Evolutionary conservation across 495 filamentous ascomycete species (phyloP), one percentile per base, ranked within the genome.

Genomic region (Annulohypoxylon nitens): DNA sequence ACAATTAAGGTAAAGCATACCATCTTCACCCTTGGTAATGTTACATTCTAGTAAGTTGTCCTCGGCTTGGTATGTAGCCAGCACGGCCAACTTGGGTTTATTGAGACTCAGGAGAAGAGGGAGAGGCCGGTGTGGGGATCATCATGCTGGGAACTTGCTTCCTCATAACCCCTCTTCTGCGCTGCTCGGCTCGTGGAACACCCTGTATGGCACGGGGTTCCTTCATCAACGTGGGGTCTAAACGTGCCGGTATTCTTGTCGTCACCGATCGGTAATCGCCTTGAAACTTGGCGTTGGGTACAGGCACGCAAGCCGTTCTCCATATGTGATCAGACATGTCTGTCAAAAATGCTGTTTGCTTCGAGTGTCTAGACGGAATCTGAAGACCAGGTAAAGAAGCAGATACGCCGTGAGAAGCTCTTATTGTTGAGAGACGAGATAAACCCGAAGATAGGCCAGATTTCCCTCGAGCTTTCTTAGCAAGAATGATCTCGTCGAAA

Each of bases 401-500:
- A n/a, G 79, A 79, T 37, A 79, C 76, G 25, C 83, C 82, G 67
- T 84, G 80, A 33, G 83, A 81, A 45, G 78, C 80, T 36, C 85
- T 76, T 63, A 85, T 77, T 39, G 85, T 86, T 45, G 82, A 84
- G 65, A 88, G 83, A 55, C 87, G 82, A 64, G 89, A 88, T 72
- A 86, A 69, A 47, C 86, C 83, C 33, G 84, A 81, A 25, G 86
- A 84, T 45, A 87, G 78, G 36, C 78, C 78, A 12, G 85, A 78
- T 61, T 84, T 85, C 45, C 96, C 95, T 45, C 96, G 90, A 69
- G 97, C 97, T 71, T 91, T 93, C 82, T 99, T 99, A 12, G 93
- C 93, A 5, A 97, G 86, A 70, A 99, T 96, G 73, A 99, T 93
- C 79, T 97, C 92, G 81, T 99, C 96, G 79, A 99, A 99, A 23